Base-by-base conservation (phyloP, 2,329 filamentous ascomycete species). In the Trichophyton benhamiae region DNA sequence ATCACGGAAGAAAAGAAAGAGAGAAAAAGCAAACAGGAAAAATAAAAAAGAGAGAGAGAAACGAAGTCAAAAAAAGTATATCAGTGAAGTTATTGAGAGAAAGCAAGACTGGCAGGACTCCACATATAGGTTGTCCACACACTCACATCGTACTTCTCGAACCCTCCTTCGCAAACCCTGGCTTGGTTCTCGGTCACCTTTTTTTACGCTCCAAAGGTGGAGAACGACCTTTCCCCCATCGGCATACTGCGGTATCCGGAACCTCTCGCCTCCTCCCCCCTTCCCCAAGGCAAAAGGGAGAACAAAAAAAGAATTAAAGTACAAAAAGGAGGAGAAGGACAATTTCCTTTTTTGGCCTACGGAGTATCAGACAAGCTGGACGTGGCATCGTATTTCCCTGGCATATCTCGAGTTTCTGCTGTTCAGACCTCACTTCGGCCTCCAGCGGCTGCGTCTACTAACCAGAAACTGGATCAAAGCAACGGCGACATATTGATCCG, bases 211-310 rank as follows among this genome's bases (percentile, higher is more conserved):
- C 52, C 46, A 55, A 36, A n/a, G 52, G 52, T 55, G 52, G 52
- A 36, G 27, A 27, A 15, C 15, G 20, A 53, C 22, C 17, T n/a
- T 20, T 55, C n/a, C 25, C 30, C 52, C 52, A 55, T 55, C 52
- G 52, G 52, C 52, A 55, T 36, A 55, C 52, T 55, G 52, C 52
- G 52, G 52, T 55, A 55, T 55, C 52, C 52, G 52, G 52, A 55
- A 55, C 52, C 9, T 55, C 22, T 55, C 52, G 52, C 52, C 52
- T 55, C 52, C 22, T 55, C 27, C 22, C 52, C 52, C 27, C 49
- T 46, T 20, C 15, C 44, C 49, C 49, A 53, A 53, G 22, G 22
- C 49, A n/a, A 53, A 53, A 53, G 22, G 13, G 9, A 27, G 22
- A 53, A 25, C 25, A 53, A 20, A 30, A 22, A 52, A 11, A 44